A percentile compares a stretch with the other conserved stretches of the same genome.
These are phyloP conservation scores for Xylaria castorea DNA, from an alignment of 495 filamentous ascomycete genomes.

Conservation along the genomic window DNA sequence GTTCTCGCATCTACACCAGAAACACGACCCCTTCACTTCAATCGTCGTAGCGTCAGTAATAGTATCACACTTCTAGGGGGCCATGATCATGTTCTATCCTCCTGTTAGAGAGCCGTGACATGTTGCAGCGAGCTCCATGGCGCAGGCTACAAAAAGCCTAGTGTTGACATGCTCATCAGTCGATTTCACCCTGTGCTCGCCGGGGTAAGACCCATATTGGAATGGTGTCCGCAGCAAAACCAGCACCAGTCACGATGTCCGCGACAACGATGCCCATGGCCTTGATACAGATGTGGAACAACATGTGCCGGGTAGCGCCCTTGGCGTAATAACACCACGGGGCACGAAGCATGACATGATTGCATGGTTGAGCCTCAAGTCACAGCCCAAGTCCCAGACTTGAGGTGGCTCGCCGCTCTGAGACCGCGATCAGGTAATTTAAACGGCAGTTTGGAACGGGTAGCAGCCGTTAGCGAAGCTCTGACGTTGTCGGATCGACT, in stretches of 20 bases:
- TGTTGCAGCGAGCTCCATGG: background rate
- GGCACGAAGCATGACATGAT: constrained; percentile 14
- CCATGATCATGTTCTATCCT: constrained; percentile 15
- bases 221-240: background rate
- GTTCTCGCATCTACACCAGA: background rate
- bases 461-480: constrained; percentile 12
- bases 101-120: constrained; percentile 16
- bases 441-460: background rate
- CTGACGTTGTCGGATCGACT: constrained; percentile 38
- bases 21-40: constrained; percentile 7
- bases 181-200: constrained; percentile 6
- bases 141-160: constrained; percentile 13
- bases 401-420: background rate
- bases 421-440: background rate
- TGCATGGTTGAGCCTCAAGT: constrained; percentile 10
- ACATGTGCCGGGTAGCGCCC: constrained; percentile 22
- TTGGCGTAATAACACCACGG: constrained; percentile 19
- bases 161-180: background rate
- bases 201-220: constrained; percentile 8
- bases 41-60: background rate
- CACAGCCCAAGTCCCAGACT: background rate
- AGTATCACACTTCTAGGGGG: background rate
- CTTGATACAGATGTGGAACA: constrained; percentile 13
- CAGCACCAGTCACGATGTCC: constrained; percentile 15
- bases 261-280: constrained; percentile 12